Percentiles rank a stretch among this genome's conserved stretches.
Conservation (phyloP, 495 filamentous ascomycete genomes). For the Tuber brumale region DNA sequence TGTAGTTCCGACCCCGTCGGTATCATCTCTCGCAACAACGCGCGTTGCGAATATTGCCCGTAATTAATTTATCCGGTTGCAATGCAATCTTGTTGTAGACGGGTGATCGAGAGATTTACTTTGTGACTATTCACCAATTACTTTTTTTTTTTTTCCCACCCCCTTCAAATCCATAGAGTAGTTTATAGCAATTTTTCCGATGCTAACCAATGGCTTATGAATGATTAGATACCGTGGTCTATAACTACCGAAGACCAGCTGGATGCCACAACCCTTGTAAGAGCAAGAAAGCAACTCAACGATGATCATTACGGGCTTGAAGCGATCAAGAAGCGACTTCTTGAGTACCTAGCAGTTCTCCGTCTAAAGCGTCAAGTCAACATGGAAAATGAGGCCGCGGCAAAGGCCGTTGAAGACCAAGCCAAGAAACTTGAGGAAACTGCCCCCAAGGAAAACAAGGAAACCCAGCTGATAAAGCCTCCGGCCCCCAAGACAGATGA, state of each 20-base stretch:
- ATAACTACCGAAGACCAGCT: constrained; percentile 79
- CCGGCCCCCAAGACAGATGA: constrained; percentile 11
- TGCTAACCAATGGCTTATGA: constrained; percentile 18
- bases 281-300: constrained; percentile 83
- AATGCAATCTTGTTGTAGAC: not conserved
- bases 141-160: not conserved
- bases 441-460: constrained; percentile 18
- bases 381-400: constrained; percentile 66
- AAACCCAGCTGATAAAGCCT: constrained; percentile 4
- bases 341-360: constrained; percentile 94
- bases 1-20: not conserved
- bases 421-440: constrained; percentile 46
- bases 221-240: constrained; percentile 69
- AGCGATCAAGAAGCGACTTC: constrained; percentile 91
- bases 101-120: not conserved
- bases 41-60: not conserved
- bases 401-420: constrained; percentile 58
- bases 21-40: not conserved
- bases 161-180: not conserved
- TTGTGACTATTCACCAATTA: not conserved
- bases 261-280: constrained; percentile 67
- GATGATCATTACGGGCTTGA: constrained; percentile 95
- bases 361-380: constrained; percentile 89
- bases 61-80: not conserved
- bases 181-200: not conserved